These are phyloP conservation scores for Tilletia indica DNA, from an alignment of 1,284 basidiomycete genomes.

Conservation along the genomic window DNA sequence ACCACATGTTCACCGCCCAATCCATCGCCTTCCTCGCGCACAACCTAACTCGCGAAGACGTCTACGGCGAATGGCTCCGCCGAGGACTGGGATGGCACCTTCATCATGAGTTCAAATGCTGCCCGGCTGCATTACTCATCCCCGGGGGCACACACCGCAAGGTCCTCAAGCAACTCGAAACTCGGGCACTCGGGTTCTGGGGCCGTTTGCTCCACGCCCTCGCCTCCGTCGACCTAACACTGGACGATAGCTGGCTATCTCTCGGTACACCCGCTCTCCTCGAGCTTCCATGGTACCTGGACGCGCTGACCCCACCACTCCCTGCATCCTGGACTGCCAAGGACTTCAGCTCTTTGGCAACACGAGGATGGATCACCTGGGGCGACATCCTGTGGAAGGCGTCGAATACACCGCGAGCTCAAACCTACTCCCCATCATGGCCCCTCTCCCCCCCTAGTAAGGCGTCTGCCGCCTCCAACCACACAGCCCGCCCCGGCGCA, in stretches of 20 bases:
- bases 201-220: background rate
- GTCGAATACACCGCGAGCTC: background rate
- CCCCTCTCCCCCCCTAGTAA: background rate
- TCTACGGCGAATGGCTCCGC: too few species aligned
- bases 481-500: too few species aligned
- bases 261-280: background rate
- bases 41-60: too few species aligned
- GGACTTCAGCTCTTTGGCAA: background rate
- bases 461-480: too few species aligned
- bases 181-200: background rate
- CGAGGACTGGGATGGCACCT: background rate
- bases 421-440: background rate
- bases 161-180: background rate
- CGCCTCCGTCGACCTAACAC: background rate
- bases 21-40: too few species aligned
- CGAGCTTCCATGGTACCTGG: background rate
- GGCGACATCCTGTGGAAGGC: background rate
- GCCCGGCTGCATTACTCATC: background rate
- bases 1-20: too few species aligned
- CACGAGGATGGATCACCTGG: background rate
- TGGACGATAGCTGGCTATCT: background rate
- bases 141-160: too few species aligned
- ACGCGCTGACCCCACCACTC: background rate
- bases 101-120: background rate
- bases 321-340: background rate